A percentile compares a stretch with the other conserved stretches of the same genome.
phyloP scores from a whole-genome alignment of 805 yeast genomes.

The Candida alai region DNA sequence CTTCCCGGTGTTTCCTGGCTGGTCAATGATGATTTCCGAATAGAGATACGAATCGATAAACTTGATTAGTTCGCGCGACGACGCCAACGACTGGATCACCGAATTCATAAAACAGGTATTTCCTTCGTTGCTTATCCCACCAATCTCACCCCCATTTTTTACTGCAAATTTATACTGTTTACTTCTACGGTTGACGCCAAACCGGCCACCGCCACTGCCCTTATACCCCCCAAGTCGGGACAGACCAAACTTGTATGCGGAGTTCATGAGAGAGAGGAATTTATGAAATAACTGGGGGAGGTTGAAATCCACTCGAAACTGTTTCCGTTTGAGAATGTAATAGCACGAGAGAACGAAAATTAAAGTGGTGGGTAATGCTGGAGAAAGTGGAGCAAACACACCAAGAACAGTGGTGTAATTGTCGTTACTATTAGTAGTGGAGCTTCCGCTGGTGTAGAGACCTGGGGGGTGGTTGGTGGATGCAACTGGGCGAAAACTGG shows the following conservation, averaged over 20 bases:
- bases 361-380: slow-evolving; percentile 13
- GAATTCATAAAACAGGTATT: slow-evolving; percentile 94
- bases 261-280: slow-evolving; percentile 12
- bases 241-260: slow-evolving; percentile 11
- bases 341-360: slow-evolving; percentile 9
- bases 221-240: slow-evolving; percentile 3
- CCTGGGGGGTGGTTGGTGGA: no score
- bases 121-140: slow-evolving; percentile 87
- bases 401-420: no score
- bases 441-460: no score
- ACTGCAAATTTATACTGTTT: slow-evolving; percentile 39
- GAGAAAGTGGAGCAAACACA: no score
- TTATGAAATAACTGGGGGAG: slow-evolving; percentile 11
- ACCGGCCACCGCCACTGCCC: background rate
- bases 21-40: slow-evolving; percentile 24
- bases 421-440: no score
- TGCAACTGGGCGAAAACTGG: no score
- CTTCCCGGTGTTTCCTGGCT: slow-evolving; percentile 5
- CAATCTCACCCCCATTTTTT: slow-evolving; percentile 67
- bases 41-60: slow-evolving; percentile 47
- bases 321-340: slow-evolving; percentile 3
- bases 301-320: slow-evolving; percentile 5
- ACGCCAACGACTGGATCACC: slow-evolving; percentile 78
- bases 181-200: slow-evolving; percentile 13
- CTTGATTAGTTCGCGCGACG: slow-evolving; percentile 55